Evolutionary conservation across 2,329 filamentous ascomycete species (phyloP).

Genomic region (Aspergillus nomiae): DNA sequence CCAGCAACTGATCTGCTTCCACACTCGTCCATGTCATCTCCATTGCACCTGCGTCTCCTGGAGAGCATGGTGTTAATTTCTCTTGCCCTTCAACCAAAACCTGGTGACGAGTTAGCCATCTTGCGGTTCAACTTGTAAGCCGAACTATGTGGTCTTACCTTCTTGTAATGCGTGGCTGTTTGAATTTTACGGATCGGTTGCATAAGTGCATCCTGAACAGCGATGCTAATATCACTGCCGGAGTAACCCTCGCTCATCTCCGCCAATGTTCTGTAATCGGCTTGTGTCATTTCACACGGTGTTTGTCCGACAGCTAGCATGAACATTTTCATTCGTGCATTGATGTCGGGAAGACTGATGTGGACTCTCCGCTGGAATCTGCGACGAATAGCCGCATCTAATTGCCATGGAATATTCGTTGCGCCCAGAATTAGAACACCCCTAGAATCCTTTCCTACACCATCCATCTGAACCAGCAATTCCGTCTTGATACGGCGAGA

Average conservation of each 20-base stretch:
- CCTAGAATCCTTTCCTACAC: slow-evolving; percentile 91
- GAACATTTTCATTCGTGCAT: slow-evolving; percentile 92
- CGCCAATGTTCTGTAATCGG: slow-evolving; percentile 79
- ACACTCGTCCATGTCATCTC: slow-evolving; percentile 96
- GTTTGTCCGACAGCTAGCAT: slow-evolving; percentile 92
- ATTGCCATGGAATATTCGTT: slow-evolving; percentile 98
- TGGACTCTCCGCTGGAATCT: slow-evolving; percentile 96
- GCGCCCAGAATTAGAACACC: slow-evolving; percentile 93
- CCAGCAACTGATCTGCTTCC: slow-evolving; percentile 78
- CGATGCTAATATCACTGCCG: slow-evolving; percentile 92
- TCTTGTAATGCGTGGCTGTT: slow-evolving; percentile 96
- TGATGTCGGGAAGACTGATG: slow-evolving; percentile 85
- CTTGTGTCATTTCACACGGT: slow-evolving; percentile 75
- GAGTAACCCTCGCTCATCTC: slow-evolving; percentile 90
- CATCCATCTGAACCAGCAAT: slow-evolving; percentile 98
- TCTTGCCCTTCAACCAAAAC: slow-evolving; percentile 66
- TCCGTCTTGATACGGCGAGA: slow-evolving; percentile 98
- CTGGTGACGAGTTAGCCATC: slow-evolving; percentile 45
- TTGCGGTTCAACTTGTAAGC: background rate
- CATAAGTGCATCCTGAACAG: slow-evolving; percentile 95
- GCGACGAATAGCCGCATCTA: slow-evolving; percentile 91
- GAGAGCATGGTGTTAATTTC: slow-evolving; percentile 81
- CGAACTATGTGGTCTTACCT: slow-evolving; percentile 54
- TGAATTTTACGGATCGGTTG: slow-evolving; percentile 96
- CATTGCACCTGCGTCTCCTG: slow-evolving; percentile 78